Evolutionary conservation across 768 basidiomycete species (phyloP).

Genomic region (Calocybe indica): DNA sequence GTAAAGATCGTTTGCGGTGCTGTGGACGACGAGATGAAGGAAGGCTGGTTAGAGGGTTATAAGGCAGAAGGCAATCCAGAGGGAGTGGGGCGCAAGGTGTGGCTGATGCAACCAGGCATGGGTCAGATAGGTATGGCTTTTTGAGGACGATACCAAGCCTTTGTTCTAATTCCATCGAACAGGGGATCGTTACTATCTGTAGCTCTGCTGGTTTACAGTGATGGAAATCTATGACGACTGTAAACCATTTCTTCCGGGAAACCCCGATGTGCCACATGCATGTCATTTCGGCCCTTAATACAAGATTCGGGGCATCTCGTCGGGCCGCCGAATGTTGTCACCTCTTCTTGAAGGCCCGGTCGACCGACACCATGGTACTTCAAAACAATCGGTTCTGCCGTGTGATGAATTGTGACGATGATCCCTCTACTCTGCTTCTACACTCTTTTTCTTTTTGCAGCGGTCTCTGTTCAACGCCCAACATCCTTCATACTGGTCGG

Average conservation of each 20-base stretch:
- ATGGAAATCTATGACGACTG: neutral
- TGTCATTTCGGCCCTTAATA: no score
- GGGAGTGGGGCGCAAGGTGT: conserved; percentile 58
- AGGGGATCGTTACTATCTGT: conserved; percentile 39
- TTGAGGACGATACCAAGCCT: neutral
- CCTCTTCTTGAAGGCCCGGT: no score
- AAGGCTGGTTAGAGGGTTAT: conserved; percentile 63
- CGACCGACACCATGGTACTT: no score
- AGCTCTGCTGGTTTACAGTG: neutral
- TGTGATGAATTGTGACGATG: no score
- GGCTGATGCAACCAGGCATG: conserved; percentile 85
- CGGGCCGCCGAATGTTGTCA: no score
- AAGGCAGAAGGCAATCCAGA: conserved; percentile 42
- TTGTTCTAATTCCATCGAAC: neutral
- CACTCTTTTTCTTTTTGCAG: no score
- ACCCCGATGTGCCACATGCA: no score
- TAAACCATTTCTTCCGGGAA: neutral
- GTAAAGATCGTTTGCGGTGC: conserved; percentile 84
- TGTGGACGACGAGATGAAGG: conserved; percentile 71
- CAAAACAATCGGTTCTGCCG: no score
- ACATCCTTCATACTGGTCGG: conserved; percentile 35
- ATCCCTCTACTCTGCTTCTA: no score
- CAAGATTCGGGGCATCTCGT: no score
- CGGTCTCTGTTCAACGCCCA: neutral
- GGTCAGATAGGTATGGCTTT: conserved; percentile 72